Conservation (phyloP, 2,329 filamentous ascomycete species). For the Davidsoniella virescens region DNA sequence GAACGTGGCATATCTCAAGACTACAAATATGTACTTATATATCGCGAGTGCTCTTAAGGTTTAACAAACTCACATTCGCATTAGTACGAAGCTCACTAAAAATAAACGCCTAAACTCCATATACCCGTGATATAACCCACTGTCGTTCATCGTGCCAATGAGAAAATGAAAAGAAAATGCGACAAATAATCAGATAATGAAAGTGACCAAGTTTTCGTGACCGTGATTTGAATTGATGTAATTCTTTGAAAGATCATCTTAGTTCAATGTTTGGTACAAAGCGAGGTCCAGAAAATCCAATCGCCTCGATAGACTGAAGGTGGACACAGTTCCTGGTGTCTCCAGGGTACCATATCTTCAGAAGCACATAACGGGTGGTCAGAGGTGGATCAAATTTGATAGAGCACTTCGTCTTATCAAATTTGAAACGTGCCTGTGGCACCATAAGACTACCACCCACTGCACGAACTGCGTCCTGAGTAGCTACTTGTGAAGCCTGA, state of each 20-base stretch:
- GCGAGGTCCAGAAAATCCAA: slow-evolving; percentile 71
- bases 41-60: too few species aligned
- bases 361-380: slow-evolving; percentile 64
- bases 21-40: too few species aligned
- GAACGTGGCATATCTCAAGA: too few species aligned
- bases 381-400: slow-evolving; percentile 73
- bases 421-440: slow-evolving; percentile 69
- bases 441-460: slow-evolving; percentile 46
- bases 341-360: slow-evolving; percentile 79
- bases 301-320: slow-evolving; percentile 68
- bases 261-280: slow-evolving; percentile 60
- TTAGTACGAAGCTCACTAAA: too few species aligned
- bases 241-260: slow-evolving; percentile 23
- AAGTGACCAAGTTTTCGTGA: too few species aligned
- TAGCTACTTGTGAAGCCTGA: slow-evolving; percentile 6
- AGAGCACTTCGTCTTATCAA: slow-evolving; percentile 68
- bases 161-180: background rate
- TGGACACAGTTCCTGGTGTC: slow-evolving; percentile 44
- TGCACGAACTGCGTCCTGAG: slow-evolving; percentile 37
- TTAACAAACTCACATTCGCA: slow-evolving; percentile 11
- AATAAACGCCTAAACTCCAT: too few species aligned
- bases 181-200: background rate
- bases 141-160: background rate
- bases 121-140: too few species aligned
- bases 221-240: background rate